These are phyloP conservation scores for Diplodia sapinea DNA, from an alignment of 2,329 filamentous ascomycete genomes.

Conservation along the genomic window DNA sequence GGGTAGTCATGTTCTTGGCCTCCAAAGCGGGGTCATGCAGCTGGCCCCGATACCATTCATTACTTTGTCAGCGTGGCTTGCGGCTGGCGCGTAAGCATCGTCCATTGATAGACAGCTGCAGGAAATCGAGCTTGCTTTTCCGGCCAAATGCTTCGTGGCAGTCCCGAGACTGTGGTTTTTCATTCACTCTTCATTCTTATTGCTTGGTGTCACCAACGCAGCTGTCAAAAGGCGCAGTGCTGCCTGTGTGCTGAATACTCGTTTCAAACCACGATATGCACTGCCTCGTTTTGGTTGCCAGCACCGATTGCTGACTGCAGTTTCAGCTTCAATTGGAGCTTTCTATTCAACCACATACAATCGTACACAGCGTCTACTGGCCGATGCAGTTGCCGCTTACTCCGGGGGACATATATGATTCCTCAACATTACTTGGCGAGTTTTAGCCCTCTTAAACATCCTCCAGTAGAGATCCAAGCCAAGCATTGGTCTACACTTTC, in stretches of 20 bases:
- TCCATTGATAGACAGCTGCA: not conserved
- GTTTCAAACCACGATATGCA: not conserved
- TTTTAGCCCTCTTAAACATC: too few species aligned
- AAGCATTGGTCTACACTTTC: not conserved
- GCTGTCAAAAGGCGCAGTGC: not conserved
- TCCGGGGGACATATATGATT: too few species aligned
- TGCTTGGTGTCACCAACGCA: not conserved
- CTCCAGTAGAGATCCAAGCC: too few species aligned
- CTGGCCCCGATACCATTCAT: not conserved
- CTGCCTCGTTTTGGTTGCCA: not conserved
- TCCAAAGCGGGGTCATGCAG: not conserved
- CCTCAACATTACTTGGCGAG: too few species aligned
- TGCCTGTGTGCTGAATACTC: not conserved
- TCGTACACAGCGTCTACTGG: too few species aligned
- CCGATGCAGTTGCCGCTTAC: too few species aligned
- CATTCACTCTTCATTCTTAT: not conserved
- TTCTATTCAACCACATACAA: too few species aligned
- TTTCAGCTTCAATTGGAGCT: too few species aligned
- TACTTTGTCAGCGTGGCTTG: slow-evolving; percentile 4
- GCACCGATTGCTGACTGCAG: not conserved
- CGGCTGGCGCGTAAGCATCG: not conserved
- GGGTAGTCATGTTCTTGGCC: not conserved
- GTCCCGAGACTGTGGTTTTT: not conserved
- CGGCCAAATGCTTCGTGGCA: not conserved
- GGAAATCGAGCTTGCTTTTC: not conserved